A percentile compares a stretch with the other conserved stretches of the same genome.
Evolutionary conservation across 371 early-diverging fungal species (phyloP).

Genomic region (Mucor piriformis): DNA sequence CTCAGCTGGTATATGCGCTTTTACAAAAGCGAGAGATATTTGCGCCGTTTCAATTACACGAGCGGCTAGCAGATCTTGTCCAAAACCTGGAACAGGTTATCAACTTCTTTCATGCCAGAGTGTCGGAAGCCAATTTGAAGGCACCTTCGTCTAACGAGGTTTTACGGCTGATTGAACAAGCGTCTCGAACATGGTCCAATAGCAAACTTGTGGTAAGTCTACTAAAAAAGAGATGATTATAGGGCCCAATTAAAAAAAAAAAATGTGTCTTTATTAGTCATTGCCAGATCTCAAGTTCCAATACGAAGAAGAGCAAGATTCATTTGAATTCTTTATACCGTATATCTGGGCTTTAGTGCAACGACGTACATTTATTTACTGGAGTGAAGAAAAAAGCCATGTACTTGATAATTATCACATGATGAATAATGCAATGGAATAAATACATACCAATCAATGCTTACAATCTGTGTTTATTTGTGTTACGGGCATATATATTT

Average conservation of each 20-base stretch:
- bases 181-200: conserved; percentile 71
- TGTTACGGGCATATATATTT: too few relatives aligned
- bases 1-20: conserved; percentile 74
- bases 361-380: conserved; percentile 63
- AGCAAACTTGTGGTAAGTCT: conserved; percentile 55
- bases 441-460: too few relatives aligned
- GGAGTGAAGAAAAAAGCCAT: conserved; percentile 69
- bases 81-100: conserved; percentile 70
- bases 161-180: conserved; percentile 65
- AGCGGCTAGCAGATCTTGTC: conserved; percentile 61
- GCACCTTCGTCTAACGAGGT: conserved; percentile 72
- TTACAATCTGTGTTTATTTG: too few relatives aligned
- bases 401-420: conserved; percentile 53
- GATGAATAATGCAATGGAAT: conserved; percentile 22
- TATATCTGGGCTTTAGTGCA: conserved; percentile 73
- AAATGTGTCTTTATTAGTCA: conserved; percentile 16
- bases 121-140: conserved; percentile 67
- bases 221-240: background rate
- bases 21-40: conserved; percentile 73
- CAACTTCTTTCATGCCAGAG: conserved; percentile 62
- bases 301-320: conserved; percentile 67
- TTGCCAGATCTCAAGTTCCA: conserved; percentile 67
- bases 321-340: conserved; percentile 70
- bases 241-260: background rate
- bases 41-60: conserved; percentile 53